Percentiles rank a stretch among this genome's conserved stretches.
phyloP scores from a whole-genome alignment of 345 rosid species.

The Eucalyptus virginea region DNA sequence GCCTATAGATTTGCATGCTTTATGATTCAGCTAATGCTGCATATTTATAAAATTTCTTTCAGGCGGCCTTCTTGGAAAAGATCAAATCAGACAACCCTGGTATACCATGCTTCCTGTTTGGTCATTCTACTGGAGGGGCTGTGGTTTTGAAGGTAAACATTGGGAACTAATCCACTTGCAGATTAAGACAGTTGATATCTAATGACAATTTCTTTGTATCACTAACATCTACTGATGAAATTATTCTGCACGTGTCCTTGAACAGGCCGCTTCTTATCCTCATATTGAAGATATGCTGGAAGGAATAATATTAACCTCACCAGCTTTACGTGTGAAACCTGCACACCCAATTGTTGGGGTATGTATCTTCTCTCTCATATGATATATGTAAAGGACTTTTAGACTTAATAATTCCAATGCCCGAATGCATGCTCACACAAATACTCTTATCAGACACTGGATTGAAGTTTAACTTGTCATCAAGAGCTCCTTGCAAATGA shows the following conservation, averaged over 20 bases:
- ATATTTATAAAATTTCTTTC: background rate
- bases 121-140: constrained; percentile 98
- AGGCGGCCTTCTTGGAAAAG: constrained; percentile 88
- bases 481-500: background rate
- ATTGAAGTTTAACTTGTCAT: background rate
- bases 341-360: constrained; percentile 97
- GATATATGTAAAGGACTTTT: background rate
- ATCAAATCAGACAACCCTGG: constrained; percentile 65
- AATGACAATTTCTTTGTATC: background rate
- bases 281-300: constrained; percentile 52
- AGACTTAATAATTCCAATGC: background rate
- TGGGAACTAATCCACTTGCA: background rate
- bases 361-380: background rate
- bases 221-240: background rate
- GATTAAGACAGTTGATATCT: background rate
- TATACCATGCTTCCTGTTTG: constrained; percentile 93
- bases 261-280: constrained; percentile 61
- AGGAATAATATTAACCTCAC: constrained; percentile 81
- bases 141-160: constrained; percentile 74
- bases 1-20: background rate
- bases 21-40: background rate
- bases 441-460: background rate
- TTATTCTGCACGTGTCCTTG: background rate
- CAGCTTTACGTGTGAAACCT: constrained; percentile 92
- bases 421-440: fast-evolving